A percentile compares a stretch with the other conserved stretches of the same genome.
Conservation (phyloP, 139 green algal species). For the Zygnema circumcarinatum region DNA sequence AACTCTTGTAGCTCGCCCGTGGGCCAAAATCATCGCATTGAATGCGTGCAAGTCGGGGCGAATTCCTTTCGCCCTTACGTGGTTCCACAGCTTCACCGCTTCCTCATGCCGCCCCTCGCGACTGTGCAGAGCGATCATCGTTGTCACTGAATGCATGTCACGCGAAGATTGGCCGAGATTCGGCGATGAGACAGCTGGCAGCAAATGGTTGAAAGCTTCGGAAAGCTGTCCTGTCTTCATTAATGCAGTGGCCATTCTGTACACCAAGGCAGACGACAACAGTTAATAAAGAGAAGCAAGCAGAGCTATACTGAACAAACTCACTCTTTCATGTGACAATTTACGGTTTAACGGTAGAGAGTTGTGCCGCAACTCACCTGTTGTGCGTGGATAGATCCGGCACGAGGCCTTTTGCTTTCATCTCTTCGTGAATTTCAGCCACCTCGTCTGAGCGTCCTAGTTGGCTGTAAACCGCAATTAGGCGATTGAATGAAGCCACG, state of each 20-base stretch:
- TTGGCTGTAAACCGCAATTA: not conserved
- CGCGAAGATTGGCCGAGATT: too few relatives aligned
- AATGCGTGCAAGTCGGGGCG: slow-evolving; percentile 3
- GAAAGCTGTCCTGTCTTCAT: too few relatives aligned
- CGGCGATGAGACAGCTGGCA: too few relatives aligned
- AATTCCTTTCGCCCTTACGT: not conserved
- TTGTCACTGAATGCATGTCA: not conserved
- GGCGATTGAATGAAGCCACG: not conserved
- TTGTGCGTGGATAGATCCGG: not conserved
- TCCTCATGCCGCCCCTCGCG: not conserved
- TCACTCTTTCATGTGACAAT: too few relatives aligned
- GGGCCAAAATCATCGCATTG: slow-evolving; percentile 24
- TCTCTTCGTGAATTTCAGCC: not conserved
- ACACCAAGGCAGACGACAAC: too few relatives aligned
- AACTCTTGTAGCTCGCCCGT: not conserved
- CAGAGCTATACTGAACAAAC: not conserved
- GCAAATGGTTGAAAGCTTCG: too few relatives aligned
- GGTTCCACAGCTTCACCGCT: not conserved
- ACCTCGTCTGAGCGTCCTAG: not conserved
- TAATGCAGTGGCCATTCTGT: too few relatives aligned
- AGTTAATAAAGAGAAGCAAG: not conserved
- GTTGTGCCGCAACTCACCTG: too few relatives aligned
- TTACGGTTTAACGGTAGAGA: too few relatives aligned
- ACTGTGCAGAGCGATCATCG: not conserved
- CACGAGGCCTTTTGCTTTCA: not conserved